Conservation (phyloP, 2,329 filamentous ascomycete genomes). For the Penicillium sp. region DNA sequence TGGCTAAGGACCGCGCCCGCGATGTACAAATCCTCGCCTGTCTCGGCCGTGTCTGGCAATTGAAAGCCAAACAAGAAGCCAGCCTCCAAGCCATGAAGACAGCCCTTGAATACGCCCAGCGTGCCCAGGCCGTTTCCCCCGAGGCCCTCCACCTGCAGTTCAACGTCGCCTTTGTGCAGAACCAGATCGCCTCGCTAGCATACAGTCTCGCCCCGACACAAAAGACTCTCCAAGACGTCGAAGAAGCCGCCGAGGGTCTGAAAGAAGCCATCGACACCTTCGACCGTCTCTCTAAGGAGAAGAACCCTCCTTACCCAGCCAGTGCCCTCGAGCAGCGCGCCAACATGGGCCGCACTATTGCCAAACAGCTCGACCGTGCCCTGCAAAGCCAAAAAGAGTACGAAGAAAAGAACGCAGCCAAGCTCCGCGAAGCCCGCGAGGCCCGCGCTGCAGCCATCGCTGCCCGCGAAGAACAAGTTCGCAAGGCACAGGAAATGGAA, state of each 20-base stretch:
- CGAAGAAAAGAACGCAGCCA: constrained; percentile 88
- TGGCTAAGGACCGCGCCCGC: constrained; percentile 76
- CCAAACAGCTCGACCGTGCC: constrained; percentile 84
- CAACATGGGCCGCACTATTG: constrained; percentile 95
- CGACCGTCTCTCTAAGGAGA: constrained; percentile 61
- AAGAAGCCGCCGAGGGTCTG: constrained; percentile 77
- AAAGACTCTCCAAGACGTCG: constrained; percentile 76
- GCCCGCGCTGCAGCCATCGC: constrained; percentile 78
- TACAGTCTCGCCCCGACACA: constrained; percentile 74
- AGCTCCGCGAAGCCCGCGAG: constrained; percentile 78
- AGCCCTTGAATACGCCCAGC: constrained; percentile 65
- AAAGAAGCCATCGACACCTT: constrained; percentile 80
- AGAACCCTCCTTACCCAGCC: constrained; percentile 82
- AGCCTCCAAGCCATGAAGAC: constrained; percentile 65
- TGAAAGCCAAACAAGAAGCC: constrained; percentile 73
- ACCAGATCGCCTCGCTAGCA: constrained; percentile 84
- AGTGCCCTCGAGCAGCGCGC: constrained; percentile 91
- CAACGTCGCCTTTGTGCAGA: constrained; percentile 97
- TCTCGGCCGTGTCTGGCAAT: constrained; percentile 83
- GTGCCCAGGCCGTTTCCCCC: constrained; percentile 74
- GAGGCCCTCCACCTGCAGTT: constrained; percentile 92
- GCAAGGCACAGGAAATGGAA: constrained; percentile 68
- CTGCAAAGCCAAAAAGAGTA: constrained; percentile 85
- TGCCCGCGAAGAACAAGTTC: constrained; percentile 75
- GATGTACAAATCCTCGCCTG: constrained; percentile 82